A percentile compares a stretch with the other conserved stretches of the same genome.
Conservation (phyloP, 495 filamentous ascomycete genomes). For the Cudoniella acicularis region DNA sequence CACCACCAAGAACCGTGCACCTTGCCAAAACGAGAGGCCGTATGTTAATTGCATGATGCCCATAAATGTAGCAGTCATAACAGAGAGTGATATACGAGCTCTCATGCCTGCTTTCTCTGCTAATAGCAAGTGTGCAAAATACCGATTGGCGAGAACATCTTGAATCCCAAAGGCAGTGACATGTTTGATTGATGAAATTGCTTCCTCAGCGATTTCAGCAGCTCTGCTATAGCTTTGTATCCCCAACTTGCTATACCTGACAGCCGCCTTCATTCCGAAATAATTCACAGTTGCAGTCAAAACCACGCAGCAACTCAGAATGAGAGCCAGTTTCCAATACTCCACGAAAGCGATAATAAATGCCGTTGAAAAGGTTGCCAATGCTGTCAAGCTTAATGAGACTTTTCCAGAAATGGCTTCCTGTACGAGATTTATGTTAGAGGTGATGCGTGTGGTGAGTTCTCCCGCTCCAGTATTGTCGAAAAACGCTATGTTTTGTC, state of each 20-base stretch:
- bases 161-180: slow-evolving; percentile 49
- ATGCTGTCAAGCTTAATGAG: slow-evolving; percentile 50
- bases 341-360: slow-evolving; percentile 63
- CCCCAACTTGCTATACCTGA: slow-evolving; percentile 44
- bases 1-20: slow-evolving; percentile 21
- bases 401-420: slow-evolving; percentile 60
- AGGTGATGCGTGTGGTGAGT: slow-evolving; percentile 38
- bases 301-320: slow-evolving; percentile 25
- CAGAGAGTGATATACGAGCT: slow-evolving; percentile 51
- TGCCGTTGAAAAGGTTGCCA: slow-evolving; percentile 58
- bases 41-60: slow-evolving; percentile 49
- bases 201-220: slow-evolving; percentile 46
- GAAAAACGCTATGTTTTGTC: slow-evolving; percentile 39
- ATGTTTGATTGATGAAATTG: slow-evolving; percentile 43
- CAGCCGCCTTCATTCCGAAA: slow-evolving; percentile 50
- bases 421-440: slow-evolving; percentile 36
- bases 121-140: slow-evolving; percentile 40
- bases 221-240: slow-evolving; percentile 54
- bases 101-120: slow-evolving; percentile 54
- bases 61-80: slow-evolving; percentile 57
- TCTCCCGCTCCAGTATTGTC: slow-evolving; percentile 33
- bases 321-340: slow-evolving; percentile 36
- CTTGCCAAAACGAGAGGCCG: slow-evolving; percentile 64
- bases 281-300: slow-evolving; percentile 56
- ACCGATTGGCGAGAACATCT: slow-evolving; percentile 39